Conservation (phyloP, 192 early-diverging fungal genomes). For the Allomyces macrogynus region DNA sequence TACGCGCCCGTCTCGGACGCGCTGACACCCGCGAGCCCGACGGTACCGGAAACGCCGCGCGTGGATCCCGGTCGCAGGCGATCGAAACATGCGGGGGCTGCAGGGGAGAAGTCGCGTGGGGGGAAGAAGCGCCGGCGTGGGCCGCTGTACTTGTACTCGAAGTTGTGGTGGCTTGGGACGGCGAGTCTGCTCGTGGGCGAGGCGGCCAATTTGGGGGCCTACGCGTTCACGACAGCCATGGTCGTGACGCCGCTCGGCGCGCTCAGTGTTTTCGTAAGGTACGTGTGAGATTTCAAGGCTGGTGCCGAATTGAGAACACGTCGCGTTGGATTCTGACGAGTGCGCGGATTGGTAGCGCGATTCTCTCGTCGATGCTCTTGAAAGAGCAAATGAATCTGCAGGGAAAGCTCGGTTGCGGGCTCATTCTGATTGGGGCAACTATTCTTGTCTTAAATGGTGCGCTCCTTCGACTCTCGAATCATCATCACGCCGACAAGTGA, state of each 20-base stretch:
- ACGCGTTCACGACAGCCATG: neutral
- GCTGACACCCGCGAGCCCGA: neutral
- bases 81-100: neutral
- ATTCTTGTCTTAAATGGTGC: neutral
- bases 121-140: neutral
- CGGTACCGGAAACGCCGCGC: neutral
- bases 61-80: neutral
- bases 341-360: neutral
- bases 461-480: neutral
- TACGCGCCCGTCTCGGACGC: neutral
- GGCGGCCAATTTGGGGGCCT: neutral
- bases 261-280: neutral
- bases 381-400: neutral
- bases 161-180: neutral
- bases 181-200: neutral
- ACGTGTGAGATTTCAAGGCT: neutral
- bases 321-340: neutral
- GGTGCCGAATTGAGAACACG: neutral
- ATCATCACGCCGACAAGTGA: neutral
- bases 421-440: neutral
- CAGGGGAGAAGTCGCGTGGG: too few species aligned
- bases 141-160: neutral
- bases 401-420: neutral
- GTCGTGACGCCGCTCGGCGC: neutral
- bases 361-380: neutral